Conservation (phyloP, 192 early-diverging fungal genomes). For the Mycoemilia scoparia region DNA sequence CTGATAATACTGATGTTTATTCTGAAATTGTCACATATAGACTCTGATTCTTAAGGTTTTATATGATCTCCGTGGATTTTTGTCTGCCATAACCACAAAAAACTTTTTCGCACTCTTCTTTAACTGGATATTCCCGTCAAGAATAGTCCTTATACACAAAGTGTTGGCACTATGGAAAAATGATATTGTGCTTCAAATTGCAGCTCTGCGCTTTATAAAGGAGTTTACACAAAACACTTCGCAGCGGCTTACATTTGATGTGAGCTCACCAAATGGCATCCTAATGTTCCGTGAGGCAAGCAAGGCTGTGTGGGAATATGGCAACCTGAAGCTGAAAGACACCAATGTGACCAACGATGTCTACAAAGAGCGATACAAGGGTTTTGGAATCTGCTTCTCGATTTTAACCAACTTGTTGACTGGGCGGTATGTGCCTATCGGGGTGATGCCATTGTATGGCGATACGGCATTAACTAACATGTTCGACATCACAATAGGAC, state of each 20-base stretch:
- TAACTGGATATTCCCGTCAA: constrained; percentile 67
- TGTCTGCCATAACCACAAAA: constrained; percentile 39
- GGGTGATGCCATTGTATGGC: constrained; percentile 75
- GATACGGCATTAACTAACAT: constrained; percentile 58
- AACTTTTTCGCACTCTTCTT: constrained; percentile 52
- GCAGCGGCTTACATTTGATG: constrained; percentile 66
- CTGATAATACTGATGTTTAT: background rate
- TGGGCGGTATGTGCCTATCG: constrained; percentile 79
- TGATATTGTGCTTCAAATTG: constrained; percentile 39
- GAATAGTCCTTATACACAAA: constrained; percentile 41
- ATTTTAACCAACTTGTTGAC: constrained; percentile 47
- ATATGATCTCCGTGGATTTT: constrained; percentile 59
- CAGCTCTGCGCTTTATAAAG: constrained; percentile 53
- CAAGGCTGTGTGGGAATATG: constrained; percentile 39
- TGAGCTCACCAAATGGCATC: constrained; percentile 71
- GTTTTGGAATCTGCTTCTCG: constrained; percentile 52
- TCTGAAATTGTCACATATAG: no score
- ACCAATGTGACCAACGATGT: constrained; percentile 12
- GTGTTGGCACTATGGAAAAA: constrained; percentile 46
- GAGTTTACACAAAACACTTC: constrained; percentile 71
- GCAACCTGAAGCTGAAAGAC: constrained; percentile 13
- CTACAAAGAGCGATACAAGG: constrained; percentile 50
- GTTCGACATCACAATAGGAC: constrained; percentile 38
- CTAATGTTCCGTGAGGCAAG: constrained; percentile 77
- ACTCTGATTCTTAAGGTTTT: constrained; percentile 40